phyloP scores from a whole-genome alignment of 345 rosid species.

The Rhodamnia argentea region DNA sequence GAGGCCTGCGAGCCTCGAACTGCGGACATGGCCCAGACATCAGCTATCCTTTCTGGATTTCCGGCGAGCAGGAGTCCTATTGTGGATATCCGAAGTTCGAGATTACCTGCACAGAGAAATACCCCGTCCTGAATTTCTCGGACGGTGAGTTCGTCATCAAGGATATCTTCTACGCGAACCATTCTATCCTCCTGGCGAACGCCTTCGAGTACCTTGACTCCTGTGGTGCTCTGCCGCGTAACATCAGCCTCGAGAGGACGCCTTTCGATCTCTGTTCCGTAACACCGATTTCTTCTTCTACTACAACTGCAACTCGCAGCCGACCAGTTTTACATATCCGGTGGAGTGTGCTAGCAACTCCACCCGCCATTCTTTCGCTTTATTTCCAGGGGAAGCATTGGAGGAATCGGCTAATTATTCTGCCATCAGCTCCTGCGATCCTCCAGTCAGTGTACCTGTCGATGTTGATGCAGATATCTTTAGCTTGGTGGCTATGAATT shows the following conservation, averaged over 20 bases:
- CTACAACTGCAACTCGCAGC: constrained; percentile 29
- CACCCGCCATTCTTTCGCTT: constrained; percentile 21
- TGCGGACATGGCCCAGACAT: neutral
- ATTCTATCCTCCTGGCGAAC: neutral
- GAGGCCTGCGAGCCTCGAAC: neutral
- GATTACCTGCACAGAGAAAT: rapidly evolving
- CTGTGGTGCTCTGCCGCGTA: neutral
- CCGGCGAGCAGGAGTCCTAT: neutral
- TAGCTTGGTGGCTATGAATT: neutral
- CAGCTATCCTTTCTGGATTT: constrained; percentile 7
- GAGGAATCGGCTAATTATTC: neutral
- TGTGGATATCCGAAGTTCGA: neutral
- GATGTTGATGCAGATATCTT: neutral
- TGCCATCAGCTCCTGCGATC: constrained; percentile 5
- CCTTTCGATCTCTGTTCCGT: constrained; percentile 24
- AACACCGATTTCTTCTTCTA: constrained; percentile 18
- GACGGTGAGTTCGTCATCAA: neutral
- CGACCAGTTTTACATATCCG: neutral
- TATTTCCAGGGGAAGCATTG: constrained; percentile 6
- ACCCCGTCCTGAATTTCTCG: neutral
- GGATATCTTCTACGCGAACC: neutral
- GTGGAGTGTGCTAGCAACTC: constrained; percentile 22
- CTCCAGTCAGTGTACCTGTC: constrained; percentile 13
- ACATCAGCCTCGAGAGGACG: constrained; percentile 30
- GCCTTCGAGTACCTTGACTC: neutral